phyloP scores from a whole-genome alignment of 805 yeast species.

The Yarrowia alimentaria region DNA sequence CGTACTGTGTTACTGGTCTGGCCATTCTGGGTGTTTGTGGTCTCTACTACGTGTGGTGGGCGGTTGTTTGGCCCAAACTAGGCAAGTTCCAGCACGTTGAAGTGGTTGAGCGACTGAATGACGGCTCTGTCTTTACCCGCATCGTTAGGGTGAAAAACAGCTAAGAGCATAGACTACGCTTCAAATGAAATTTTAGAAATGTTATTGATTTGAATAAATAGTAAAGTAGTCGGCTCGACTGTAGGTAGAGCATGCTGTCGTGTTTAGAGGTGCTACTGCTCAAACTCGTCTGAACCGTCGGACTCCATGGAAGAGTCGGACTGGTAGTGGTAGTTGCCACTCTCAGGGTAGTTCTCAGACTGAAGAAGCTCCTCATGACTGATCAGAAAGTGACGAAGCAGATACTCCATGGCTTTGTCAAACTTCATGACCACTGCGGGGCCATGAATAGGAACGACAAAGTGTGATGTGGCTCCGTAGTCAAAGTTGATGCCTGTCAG shows the following conservation, averaged over 20 bases:
- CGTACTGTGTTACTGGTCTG: constrained; percentile 8
- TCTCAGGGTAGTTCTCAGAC: too few species aligned
- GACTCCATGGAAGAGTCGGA: too few species aligned
- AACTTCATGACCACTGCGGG: constrained; percentile 13
- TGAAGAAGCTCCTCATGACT: too few species aligned
- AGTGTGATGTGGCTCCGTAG: constrained; percentile 16
- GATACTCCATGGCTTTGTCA: constrained; percentile 4
- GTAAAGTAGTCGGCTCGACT: too few species aligned
- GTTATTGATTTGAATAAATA: too few species aligned
- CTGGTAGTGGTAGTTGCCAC: too few species aligned
- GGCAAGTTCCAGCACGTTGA: constrained; percentile 10
- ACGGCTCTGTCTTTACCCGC: constrained; percentile 4
- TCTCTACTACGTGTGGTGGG: constrained; percentile 22
- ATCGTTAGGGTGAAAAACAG: constrained; percentile 4
- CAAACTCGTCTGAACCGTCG: too few species aligned
- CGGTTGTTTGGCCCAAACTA: constrained; percentile 4
- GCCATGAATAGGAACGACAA: constrained; percentile 10
- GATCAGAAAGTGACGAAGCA: background rate
- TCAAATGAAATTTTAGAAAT: too few species aligned
- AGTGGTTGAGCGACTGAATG: background rate
- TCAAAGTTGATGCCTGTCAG: constrained; percentile 7
- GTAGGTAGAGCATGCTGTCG: too few species aligned
- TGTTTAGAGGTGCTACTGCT: too few species aligned
- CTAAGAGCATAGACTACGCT: too few species aligned
- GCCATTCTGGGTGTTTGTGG: constrained; percentile 20